Evolutionary conservation across 176 grass and related monocot species (phyloP).

Genomic region (Rhynchospora pubera): DNA sequence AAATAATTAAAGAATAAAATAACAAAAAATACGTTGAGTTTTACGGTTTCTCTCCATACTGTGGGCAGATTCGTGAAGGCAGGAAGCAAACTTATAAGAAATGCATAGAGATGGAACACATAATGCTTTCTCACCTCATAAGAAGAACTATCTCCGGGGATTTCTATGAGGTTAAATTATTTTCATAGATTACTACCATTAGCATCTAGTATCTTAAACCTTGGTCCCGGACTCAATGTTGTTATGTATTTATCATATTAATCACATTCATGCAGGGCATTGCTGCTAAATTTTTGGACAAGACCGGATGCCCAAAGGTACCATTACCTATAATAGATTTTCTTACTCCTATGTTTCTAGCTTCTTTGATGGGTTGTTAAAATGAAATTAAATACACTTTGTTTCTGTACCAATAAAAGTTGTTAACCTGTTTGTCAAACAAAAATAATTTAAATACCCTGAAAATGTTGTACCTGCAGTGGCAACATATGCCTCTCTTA

Average conservation of each 20-base stretch:
- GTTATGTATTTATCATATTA: not conserved
- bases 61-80: slow-evolving; percentile 16
- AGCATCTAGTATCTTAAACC: not conserved
- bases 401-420: not conserved
- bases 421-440: not conserved
- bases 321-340: not conserved
- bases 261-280: slow-evolving; percentile 10
- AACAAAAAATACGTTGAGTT: not conserved
- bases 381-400: not conserved
- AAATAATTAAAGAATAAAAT: not conserved
- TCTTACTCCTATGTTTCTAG: not conserved
- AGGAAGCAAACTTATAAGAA: not conserved
- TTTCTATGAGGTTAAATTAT: slow-evolving; percentile 3
- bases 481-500: too few relatives aligned
- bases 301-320: slow-evolving; percentile 15
- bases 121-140: not conserved
- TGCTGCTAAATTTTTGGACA: slow-evolving; percentile 15
- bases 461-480: too few relatives aligned
- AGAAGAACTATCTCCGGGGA: slow-evolving; percentile 1
- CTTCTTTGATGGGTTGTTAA: not conserved
- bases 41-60: not conserved
- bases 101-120: slow-evolving; percentile 13
- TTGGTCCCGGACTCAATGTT: not conserved
- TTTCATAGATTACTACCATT: not conserved
- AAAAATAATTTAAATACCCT: too few relatives aligned